phyloP scores from a whole-genome alignment of 2,329 filamentous ascomycete genomes.

The Mycocentrospora acerina region DNA sequence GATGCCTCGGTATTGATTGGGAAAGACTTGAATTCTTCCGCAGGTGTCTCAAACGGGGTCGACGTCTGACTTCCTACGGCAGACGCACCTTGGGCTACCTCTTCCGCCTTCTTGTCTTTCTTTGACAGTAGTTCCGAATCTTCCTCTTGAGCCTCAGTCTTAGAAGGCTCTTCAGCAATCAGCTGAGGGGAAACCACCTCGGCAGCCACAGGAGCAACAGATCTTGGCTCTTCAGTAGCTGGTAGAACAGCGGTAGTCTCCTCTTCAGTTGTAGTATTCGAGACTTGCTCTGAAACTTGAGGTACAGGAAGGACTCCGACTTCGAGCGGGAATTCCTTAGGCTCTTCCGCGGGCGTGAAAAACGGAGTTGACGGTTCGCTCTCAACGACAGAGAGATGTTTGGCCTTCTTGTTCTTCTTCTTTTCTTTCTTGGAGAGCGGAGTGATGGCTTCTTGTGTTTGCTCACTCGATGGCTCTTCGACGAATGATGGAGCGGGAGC shows the following conservation, averaged over 20 bases:
- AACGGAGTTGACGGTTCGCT: constrained; percentile 6
- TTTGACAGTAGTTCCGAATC: constrained; percentile 7
- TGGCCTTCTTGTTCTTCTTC: constrained; percentile 7
- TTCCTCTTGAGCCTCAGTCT: background rate
- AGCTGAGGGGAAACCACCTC: background rate
- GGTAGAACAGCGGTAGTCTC: background rate
- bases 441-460: background rate
- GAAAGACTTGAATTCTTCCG: constrained; percentile 4
- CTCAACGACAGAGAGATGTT: constrained; percentile 4
- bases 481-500: background rate
- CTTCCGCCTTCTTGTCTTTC: constrained; percentile 17
- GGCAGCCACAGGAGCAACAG: background rate
- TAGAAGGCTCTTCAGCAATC: background rate
- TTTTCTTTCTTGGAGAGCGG: constrained; percentile 5
- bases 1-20: constrained; percentile 1
- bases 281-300: background rate
- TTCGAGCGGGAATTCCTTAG: background rate
- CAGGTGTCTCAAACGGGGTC: constrained; percentile 6
- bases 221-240: constrained; percentile 2
- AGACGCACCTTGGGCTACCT: constrained; percentile 12
- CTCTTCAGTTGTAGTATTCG: background rate
- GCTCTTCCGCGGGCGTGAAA: constrained; percentile 6
- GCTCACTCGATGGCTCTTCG: background rate
- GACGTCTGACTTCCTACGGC: constrained; percentile 4
- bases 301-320: background rate